Conservation (phyloP, 495 filamentous ascomycete genomes). For the Penicillium waksmanii region DNA sequence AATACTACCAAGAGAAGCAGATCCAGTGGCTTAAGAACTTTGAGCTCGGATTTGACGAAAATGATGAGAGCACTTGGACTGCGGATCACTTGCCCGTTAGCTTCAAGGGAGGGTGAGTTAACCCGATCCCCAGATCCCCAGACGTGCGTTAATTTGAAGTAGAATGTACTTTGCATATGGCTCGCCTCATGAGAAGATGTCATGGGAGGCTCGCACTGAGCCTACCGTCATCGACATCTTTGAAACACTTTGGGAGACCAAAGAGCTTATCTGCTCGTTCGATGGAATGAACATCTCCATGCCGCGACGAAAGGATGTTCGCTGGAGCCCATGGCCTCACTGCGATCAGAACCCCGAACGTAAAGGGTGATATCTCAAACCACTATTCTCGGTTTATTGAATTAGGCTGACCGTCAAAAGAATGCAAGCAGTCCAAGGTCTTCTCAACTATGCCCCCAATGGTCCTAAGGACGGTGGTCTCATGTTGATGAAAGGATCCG, state of each 20-base stretch:
- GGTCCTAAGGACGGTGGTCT: conserved; percentile 47
- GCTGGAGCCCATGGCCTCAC: conserved; percentile 43
- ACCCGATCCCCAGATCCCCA: neutral
- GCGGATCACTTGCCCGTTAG: conserved; percentile 41
- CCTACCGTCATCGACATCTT: conserved; percentile 43
- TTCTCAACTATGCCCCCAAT: conserved; percentile 42
- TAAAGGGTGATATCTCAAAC: conserved; percentile 27
- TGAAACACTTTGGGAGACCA: conserved; percentile 44
- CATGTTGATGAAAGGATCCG: conserved; percentile 44
- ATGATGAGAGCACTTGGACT: conserved; percentile 43
- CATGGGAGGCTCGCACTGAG: conserved; percentile 45
- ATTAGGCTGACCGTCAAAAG: neutral
- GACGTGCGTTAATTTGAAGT: neutral
- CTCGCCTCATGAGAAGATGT: conserved; percentile 34
- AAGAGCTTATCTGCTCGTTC: conserved; percentile 44
- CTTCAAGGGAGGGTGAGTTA: conserved; percentile 39
- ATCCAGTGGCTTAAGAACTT: conserved; percentile 46
- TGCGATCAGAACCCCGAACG: conserved; percentile 43
- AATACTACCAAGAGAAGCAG: conserved; percentile 39
- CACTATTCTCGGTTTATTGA: neutral
- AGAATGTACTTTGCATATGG: conserved; percentile 38
- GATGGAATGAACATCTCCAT: conserved; percentile 43
- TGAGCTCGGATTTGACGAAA: conserved; percentile 40
- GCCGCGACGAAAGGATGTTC: conserved; percentile 33
- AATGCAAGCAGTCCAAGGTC: conserved; percentile 12